Evolutionary conservation across 2,329 filamentous ascomycete genomes (phyloP).

Genomic region (Dendrostoma leiphaemia): DNA sequence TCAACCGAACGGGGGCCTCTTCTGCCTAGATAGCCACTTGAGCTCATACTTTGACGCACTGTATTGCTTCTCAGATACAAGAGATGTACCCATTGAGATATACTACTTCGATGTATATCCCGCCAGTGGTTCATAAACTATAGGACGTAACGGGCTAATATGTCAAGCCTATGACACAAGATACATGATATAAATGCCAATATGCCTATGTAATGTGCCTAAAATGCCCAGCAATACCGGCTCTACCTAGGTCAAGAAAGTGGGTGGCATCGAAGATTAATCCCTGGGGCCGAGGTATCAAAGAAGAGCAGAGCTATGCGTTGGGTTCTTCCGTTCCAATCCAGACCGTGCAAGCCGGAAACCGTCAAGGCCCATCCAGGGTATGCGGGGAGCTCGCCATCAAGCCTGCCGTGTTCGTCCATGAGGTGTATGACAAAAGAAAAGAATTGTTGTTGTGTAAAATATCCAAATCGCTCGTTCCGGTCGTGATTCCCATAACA

Average conservation of each 20-base stretch:
- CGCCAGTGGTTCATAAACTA: too few relatives aligned
- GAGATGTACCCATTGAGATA: too few relatives aligned
- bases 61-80: too few relatives aligned
- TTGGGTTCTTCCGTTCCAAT: not conserved
- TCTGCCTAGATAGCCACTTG: too few relatives aligned
- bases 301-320: not conserved
- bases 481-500: conserved; percentile 1
- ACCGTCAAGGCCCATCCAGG: not conserved
- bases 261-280: not conserved
- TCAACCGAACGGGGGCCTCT: too few relatives aligned
- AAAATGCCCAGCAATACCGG: not conserved
- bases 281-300: conserved; percentile 13
- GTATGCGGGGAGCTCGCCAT: not conserved
- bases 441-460: not conserved
- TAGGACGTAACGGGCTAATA: too few relatives aligned
- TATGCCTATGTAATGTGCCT: not conserved
- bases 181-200: too few relatives aligned
- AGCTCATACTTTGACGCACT: too few relatives aligned
- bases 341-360: not conserved
- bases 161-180: too few relatives aligned
- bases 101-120: too few relatives aligned
- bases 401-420: not conserved
- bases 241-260: not conserved
- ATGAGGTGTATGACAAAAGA: not conserved
- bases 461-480: not conserved